Base-by-base conservation (phyloP, 2,329 filamentous ascomycete species). In the Stachybotrys elegans region DNA sequence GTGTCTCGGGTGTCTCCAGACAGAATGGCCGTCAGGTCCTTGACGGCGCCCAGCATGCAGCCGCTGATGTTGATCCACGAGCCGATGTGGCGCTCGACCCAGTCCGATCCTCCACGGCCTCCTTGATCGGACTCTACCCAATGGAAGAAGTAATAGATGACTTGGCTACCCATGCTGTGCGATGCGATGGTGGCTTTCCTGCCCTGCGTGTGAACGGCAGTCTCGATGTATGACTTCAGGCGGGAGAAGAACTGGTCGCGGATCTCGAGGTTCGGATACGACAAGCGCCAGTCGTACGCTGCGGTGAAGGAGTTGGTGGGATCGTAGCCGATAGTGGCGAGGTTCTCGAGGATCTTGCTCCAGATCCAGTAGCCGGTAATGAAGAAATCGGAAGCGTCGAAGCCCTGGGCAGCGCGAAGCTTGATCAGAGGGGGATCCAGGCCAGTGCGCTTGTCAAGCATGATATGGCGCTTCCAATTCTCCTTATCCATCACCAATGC, bases 1-100 rank as follows among this genome's bases (percentile, higher is more conserved):
- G 93, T 98, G 59, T 98, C 93, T 53, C 92, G 89, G 93, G 98
- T 98, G 66, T 98, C 93, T 22, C 93, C 93, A 0, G 91, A 96
- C 2, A 98, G 73, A 0, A 97, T 79, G 0, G 93, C 92, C 1
- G 93, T 88, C 27, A 97, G 70, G 46, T 87, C 92, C 68, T 98
- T 98, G 46, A 90, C 75, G 2, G 93, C 90, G 13, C 93, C 93
- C 6, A 98, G 82, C 92, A 98, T 96, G 66, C 92, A 98, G 6
- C 93, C 93, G 53, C 87, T 93, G 57, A 98, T 90, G 62, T 98
- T 98, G 71, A 98, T 94, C 91, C 94, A 98, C 3, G 88, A 86
- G 52, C 94, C 93, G 42, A 98, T 75, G 59, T 96, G 79, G 16
- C 77, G 78, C 47, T 98, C 91, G 1, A 98, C 92, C 93, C 93